Conservation (phyloP, 2,329 filamentous ascomycete genomes). For the Sclerotinia subarctica region DNA sequence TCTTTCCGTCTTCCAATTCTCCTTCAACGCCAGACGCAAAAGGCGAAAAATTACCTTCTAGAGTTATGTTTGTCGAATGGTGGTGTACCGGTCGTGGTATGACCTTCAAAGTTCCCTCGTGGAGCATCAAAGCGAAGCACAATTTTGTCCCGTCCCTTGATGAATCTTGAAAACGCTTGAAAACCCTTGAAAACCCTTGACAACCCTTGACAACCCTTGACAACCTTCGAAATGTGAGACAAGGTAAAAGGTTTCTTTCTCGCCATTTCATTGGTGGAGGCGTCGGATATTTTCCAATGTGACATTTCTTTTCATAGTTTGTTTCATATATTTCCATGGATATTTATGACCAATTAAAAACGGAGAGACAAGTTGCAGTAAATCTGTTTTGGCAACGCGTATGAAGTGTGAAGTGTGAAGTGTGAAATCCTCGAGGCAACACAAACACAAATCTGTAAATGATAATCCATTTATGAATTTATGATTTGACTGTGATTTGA, state of each 20-base stretch:
- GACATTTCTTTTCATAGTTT: constrained; percentile 4
- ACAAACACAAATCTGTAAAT: background rate
- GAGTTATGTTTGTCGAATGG: background rate
- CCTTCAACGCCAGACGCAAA: background rate
- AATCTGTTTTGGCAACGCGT: constrained; percentile 2
- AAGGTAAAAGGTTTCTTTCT: background rate
- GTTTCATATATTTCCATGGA: constrained; percentile 7
- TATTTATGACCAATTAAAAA: constrained; percentile 16
- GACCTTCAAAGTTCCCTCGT: background rate
- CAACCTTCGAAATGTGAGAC: background rate
- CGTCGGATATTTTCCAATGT: constrained; percentile 3
- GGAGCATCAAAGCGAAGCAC: background rate
- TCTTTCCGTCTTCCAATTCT: background rate
- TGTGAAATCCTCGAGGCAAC: background rate
- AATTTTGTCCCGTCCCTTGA: background rate
- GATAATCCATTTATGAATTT: background rate
- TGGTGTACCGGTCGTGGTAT: background rate
- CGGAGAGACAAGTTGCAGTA: background rate
- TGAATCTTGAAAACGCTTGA: background rate
- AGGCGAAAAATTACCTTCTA: background rate
- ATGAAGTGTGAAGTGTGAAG: background rate
- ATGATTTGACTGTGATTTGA: background rate
- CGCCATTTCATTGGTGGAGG: background rate
- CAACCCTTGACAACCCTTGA: background rate
- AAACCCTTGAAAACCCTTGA: too few relatives aligned